Evolutionary conservation across 331 rosid species (phyloP).

Genomic region (Telfairia occidentalis): DNA sequence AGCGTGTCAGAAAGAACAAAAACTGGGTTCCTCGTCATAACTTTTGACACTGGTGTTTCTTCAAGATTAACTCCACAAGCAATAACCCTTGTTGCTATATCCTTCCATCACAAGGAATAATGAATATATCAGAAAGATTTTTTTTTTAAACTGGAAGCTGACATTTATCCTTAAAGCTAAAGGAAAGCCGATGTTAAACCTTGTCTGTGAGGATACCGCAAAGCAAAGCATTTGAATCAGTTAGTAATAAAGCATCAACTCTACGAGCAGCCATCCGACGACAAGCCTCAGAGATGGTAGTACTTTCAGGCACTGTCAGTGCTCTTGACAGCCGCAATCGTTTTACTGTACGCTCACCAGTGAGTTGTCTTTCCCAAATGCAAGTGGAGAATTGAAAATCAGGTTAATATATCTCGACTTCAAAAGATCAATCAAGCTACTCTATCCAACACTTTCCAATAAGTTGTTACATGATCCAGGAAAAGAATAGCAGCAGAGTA

Average conservation of each 20-base stretch:
- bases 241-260: conserved; percentile 79
- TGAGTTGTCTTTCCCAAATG: conserved; percentile 43
- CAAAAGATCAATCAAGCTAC: not conserved
- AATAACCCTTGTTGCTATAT: conserved; percentile 80
- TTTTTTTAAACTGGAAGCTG: conserved; percentile 3
- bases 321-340: conserved; percentile 83
- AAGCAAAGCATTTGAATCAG: conserved; percentile 85
- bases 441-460: not conserved
- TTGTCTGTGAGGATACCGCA: conserved; percentile 98
- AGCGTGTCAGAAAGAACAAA: conserved; percentile 90
- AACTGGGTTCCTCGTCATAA: conserved; percentile 81
- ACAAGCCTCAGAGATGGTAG: conserved; percentile 68
- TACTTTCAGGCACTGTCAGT: conserved; percentile 74
- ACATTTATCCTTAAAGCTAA: not conserved
- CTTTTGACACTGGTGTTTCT: conserved; percentile 77
- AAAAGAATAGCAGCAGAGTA: not conserved
- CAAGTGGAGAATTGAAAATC: not conserved
- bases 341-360: conserved; percentile 81
- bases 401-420: not conserved
- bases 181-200: conserved; percentile 31
- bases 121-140: not conserved
- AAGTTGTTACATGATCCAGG: not conserved
- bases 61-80: conserved; percentile 63
- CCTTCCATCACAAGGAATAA: conserved; percentile 40
- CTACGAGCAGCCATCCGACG: conserved; percentile 87